Evolutionary conservation across 2,329 filamentous ascomycete species (phyloP), one percentile per base, ranked within the genome.

Genomic region (Beauveria medogensis): DNA sequence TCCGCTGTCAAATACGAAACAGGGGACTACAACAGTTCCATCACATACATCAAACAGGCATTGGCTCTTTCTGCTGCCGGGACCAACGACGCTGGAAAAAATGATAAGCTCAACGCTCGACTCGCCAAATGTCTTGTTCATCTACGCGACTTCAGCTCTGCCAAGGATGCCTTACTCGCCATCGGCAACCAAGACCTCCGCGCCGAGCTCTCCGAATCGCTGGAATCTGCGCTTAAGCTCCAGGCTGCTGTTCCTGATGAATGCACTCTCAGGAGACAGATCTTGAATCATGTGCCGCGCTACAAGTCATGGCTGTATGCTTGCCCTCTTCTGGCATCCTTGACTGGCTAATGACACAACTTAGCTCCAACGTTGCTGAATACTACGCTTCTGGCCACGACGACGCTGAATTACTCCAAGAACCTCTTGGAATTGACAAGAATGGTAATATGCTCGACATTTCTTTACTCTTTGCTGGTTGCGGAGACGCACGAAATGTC

Each of bases 401-500:
- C 30, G 12, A 59, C 1, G 22, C 30, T 22, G 30, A 43, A 10
- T 5, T 24, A 1, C 12, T 43, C 9, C 20, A 5, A 8, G 47
- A 50, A 30, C 6, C 28, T 26, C 16, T 55, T 7, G 44, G 22
- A 5, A 26, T 24, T 60, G 51, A n/a, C 53, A 43, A 14, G 18
- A 37, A 16, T 5, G 30, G 3, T 12, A 63, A 22, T 22, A 44
- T n/a, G 10, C 47, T 20, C 40, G 54, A 65, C 22, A 22, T 69
- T 2, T 58, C 64, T 4, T 61, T 67, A 18, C 57, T 70, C 40
- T 65, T 69, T 51, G 67, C 64, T 20, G 65, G 68, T 24, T 64
- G 62, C 55, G 68, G 68, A 12, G 67, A 70, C 47, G 67, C 62
- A 18, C 64, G 65, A 5, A 62, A 68, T 37, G 37, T 68, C 28